phyloP scores from a whole-genome alignment of 495 filamentous ascomycete genomes.

The Tuber borchii region DNA sequence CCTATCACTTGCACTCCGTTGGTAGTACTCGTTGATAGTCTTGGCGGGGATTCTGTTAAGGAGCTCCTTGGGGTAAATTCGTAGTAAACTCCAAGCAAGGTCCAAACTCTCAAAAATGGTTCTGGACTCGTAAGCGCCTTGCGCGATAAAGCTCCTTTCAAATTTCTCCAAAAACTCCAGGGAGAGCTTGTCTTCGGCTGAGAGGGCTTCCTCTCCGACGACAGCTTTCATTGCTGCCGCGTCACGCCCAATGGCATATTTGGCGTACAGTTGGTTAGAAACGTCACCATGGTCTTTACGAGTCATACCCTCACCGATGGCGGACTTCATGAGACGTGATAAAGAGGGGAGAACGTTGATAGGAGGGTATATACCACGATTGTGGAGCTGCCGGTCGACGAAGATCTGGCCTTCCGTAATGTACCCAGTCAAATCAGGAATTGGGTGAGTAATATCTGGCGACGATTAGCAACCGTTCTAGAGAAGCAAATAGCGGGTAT shows the following conservation, averaged over 20 bases:
- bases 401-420: conserved; percentile 99
- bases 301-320: conserved; percentile 93
- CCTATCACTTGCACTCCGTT: conserved; percentile 57
- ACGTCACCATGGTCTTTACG: conserved; percentile 96
- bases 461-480: conserved; percentile 26
- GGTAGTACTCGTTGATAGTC: conserved; percentile 86
- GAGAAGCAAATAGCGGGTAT: background rate
- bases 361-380: conserved; percentile 94
- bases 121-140: conserved; percentile 84
- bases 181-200: conserved; percentile 91
- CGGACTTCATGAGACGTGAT: conserved; percentile 99
- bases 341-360: conserved; percentile 99
- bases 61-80: conserved; percentile 94
- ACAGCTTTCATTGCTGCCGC: conserved; percentile 99
- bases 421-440: conserved; percentile 97
- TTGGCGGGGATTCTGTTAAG: conserved; percentile 90
- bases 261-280: conserved; percentile 98
- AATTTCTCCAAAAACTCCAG: conserved; percentile 99
- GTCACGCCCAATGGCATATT: conserved; percentile 98
- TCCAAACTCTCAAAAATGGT: conserved; percentile 88
- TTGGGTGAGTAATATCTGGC: conserved; percentile 94
- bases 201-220: conserved; percentile 94
- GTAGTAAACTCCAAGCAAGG: conserved; percentile 87
- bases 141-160: conserved; percentile 84
- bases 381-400: conserved; percentile 88